Conservation (phyloP, 2,329 filamentous ascomycete species). For the Ophiostoma australiae region DNA sequence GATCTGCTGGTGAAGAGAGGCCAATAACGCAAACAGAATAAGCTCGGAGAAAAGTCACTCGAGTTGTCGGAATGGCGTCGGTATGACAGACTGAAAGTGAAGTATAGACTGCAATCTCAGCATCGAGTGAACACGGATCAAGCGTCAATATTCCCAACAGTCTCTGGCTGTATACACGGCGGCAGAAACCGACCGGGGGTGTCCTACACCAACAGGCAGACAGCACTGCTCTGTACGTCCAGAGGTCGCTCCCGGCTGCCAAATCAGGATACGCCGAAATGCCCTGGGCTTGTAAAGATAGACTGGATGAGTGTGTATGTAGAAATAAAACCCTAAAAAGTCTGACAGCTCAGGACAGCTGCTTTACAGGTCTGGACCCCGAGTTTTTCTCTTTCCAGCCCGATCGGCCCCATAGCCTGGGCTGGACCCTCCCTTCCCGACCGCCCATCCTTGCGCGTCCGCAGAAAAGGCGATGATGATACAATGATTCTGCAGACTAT, state of each 20-base stretch:
- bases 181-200: conserved; percentile 2
- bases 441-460: not conserved
- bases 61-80: not conserved
- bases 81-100: not conserved
- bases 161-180: not conserved
- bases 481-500: not conserved
- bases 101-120: not conserved
- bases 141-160: not conserved
- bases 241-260: not conserved
- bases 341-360: not conserved
- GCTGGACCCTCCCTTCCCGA: conserved; percentile 4
- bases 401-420: conserved; percentile 10
- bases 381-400: conserved; percentile 9
- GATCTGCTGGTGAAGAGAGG: too few relatives aligned
- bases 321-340: too few relatives aligned
- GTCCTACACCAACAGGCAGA: not conserved
- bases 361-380: not conserved
- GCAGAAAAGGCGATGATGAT: not conserved
- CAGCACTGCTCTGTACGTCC: not conserved
- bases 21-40: too few relatives aligned
- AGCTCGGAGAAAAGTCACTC: too few relatives aligned
- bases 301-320: not conserved
- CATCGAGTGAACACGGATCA: not conserved
- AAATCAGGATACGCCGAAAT: conserved; percentile 5
- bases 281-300: not conserved